These are phyloP conservation scores for Rhizophagus sp. DNA, from an alignment of 192 early-diverging fungal genomes.

Conservation along the genomic window DNA sequence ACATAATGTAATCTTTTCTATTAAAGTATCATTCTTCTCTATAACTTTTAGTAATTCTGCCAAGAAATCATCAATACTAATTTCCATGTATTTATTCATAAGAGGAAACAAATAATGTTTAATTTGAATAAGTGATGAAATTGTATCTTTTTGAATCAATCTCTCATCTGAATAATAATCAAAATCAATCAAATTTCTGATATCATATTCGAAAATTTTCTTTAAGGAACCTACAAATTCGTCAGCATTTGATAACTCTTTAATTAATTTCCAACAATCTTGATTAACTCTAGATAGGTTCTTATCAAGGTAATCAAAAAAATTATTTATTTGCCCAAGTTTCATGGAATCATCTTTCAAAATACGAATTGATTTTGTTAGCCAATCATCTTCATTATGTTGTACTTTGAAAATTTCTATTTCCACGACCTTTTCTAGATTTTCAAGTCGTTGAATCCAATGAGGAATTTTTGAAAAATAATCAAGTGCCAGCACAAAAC, in stretches of 20 bases:
- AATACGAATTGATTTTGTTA: neutral
- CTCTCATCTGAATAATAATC: constrained; percentile 23
- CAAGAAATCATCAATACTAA: neutral
- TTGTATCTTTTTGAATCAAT: constrained; percentile 20
- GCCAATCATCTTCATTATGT: neutral
- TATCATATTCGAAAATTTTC: constrained; percentile 2
- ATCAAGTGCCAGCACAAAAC: too few species aligned
- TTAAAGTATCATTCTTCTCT: neutral
- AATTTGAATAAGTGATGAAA: constrained; percentile 26
- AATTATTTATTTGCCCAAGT: neutral
- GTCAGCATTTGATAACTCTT: neutral
- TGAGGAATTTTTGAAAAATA: neutral
- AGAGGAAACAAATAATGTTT: constrained; percentile 12
- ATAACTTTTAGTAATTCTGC: neutral
- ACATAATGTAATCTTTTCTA: constrained; percentile 17
- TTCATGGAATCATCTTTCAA: neutral
- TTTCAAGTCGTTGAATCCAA: neutral
- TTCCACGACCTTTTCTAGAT: neutral
- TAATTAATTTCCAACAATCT: constrained; percentile 23
- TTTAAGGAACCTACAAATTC: constrained; percentile 11
- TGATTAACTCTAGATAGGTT: neutral
- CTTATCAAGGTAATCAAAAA: neutral
- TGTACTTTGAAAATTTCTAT: neutral
- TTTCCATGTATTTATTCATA: neutral
- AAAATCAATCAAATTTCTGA: constrained; percentile 28